Percentiles rank a stretch among this genome's conserved stretches.
phyloP scores from a whole-genome alignment of 2,329 filamentous ascomycete genomes.

The Rasamsonia emersonii region DNA sequence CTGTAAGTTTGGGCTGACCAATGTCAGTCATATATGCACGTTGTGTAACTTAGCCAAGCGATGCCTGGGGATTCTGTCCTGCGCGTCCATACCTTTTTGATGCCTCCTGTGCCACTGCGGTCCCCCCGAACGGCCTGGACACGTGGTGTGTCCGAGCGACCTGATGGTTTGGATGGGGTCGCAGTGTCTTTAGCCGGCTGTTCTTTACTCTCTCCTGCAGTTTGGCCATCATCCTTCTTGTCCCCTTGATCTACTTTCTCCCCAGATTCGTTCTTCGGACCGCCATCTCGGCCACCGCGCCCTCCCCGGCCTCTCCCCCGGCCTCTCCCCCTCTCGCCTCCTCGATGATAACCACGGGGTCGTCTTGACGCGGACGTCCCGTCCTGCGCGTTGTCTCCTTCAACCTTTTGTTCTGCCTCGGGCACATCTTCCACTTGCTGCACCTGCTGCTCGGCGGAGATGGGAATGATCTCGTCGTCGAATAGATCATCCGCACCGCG shows the following conservation, averaged over 20 bases:
- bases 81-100: constrained; percentile 33
- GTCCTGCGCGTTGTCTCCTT: constrained; percentile 11
- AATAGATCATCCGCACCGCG: constrained; percentile 43
- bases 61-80: neutral
- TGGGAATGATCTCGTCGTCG: constrained; percentile 42
- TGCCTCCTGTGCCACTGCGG: constrained; percentile 45
- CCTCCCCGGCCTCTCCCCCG: constrained; percentile 20
- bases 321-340: constrained; percentile 19
- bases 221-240: constrained; percentile 15
- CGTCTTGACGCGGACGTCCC: constrained; percentile 19
- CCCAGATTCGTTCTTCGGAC: constrained; percentile 8
- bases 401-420: constrained; percentile 10
- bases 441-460: constrained; percentile 24
- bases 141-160: constrained; percentile 17
- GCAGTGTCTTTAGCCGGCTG: constrained; percentile 12
- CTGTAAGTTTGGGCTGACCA: constrained; percentile 52
- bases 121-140: constrained; percentile 46
- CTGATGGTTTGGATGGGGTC: constrained; percentile 9
- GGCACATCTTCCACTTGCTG: constrained; percentile 11
- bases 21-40: constrained; percentile 14
- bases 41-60: neutral
- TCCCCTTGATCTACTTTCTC: constrained; percentile 9
- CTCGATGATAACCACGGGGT: constrained; percentile 14
- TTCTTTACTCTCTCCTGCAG: constrained; percentile 6
- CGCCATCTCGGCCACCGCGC: constrained; percentile 14